Evolutionary conservation across 768 basidiomycete genomes (phyloP).

Genomic region (Chalciporus pseudorubinellus): DNA sequence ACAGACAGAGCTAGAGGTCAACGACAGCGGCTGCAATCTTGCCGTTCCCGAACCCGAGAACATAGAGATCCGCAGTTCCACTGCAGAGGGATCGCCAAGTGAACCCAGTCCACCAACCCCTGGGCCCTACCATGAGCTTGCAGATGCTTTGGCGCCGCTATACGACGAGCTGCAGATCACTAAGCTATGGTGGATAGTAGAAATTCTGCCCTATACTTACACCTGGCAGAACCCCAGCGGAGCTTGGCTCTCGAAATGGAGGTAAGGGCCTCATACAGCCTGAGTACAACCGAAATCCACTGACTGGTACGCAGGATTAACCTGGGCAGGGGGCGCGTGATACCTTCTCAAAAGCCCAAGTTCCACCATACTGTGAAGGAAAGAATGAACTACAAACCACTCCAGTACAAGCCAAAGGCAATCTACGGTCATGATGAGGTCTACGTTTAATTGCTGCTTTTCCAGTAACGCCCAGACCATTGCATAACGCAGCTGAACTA

Average conservation of each 20-base stretch:
- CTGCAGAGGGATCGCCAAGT: background rate
- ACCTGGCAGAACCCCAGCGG: slow-evolving; percentile 56
- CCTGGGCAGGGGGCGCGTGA: slow-evolving; percentile 54
- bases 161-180: slow-evolving; percentile 49
- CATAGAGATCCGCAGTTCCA: background rate
- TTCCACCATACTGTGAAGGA: slow-evolving; percentile 65
- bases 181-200: slow-evolving; percentile 68
- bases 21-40: background rate
- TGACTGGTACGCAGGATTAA: slow-evolving; percentile 33
- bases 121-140: slow-evolving; percentile 10
- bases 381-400: slow-evolving; percentile 45
- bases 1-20: background rate
- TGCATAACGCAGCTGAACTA: no score
- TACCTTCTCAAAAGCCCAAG: slow-evolving; percentile 45
- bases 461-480: background rate
- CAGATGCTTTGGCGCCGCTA: slow-evolving; percentile 46
- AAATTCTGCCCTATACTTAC: slow-evolving; percentile 55
- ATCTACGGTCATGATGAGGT: slow-evolving; percentile 43
- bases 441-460: slow-evolving; percentile 37
- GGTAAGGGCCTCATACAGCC: slow-evolving; percentile 40
- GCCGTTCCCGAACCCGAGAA: background rate
- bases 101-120: background rate
- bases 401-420: slow-evolving; percentile 61
- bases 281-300: slow-evolving; percentile 1
- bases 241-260: slow-evolving; percentile 51